Evolutionary conservation across 2,329 filamentous ascomycete genomes (phyloP).

Genomic region (Clathrospora elynae): DNA sequence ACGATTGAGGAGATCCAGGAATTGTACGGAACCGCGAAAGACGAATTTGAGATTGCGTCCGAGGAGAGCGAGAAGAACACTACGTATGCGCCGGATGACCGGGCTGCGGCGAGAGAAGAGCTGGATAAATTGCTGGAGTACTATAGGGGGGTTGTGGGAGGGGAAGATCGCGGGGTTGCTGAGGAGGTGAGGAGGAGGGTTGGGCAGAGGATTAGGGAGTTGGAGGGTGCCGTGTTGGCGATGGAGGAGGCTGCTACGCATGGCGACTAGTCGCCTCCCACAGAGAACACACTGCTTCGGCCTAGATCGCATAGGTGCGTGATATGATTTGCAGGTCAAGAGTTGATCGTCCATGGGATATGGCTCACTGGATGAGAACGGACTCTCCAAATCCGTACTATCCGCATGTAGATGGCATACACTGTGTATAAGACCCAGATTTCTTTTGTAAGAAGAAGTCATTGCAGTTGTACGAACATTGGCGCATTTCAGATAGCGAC

Average conservation of each 20-base stretch:
- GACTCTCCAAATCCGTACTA: no score
- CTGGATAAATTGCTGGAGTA: slow-evolving; percentile 56
- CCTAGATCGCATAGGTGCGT: no score
- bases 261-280: slow-evolving; percentile 52
- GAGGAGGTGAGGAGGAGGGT: slow-evolving; percentile 59
- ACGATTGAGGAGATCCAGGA: slow-evolving; percentile 45
- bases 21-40: slow-evolving; percentile 47
- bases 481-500: no score
- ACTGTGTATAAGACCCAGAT: no score
- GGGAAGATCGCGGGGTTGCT: slow-evolving; percentile 49
- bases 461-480: no score
- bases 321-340: no score
- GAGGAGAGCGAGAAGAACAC: slow-evolving; percentile 61
- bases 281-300: no score
- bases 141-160: slow-evolving; percentile 52
- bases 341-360: no score
- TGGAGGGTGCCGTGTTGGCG: slow-evolving; percentile 57
- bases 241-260: slow-evolving; percentile 59
- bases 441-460: no score
- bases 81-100: slow-evolving; percentile 61
- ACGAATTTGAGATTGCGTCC: slow-evolving; percentile 57
- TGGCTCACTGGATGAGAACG: no score
- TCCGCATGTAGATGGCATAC: no score
- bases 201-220: slow-evolving; percentile 58
- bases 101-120: slow-evolving; percentile 59